phyloP scores from a whole-genome alignment of 75 land plant species.

The Ceratopteris richardii region DNA sequence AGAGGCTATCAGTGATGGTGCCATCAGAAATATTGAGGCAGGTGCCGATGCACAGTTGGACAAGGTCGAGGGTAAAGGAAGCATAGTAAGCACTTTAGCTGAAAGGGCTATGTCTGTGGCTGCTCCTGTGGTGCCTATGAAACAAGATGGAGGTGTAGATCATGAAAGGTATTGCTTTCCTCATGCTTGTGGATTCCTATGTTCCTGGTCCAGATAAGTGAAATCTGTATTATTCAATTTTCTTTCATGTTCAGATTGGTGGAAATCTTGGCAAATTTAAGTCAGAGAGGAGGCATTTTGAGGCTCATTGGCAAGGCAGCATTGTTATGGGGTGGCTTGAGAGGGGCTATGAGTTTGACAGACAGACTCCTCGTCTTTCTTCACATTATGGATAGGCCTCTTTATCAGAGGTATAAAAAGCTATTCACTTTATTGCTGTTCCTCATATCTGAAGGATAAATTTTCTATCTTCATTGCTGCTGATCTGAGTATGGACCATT shows the following conservation, averaged over 20 bases:
- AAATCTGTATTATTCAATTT: no score
- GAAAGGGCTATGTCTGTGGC: conserved; percentile 98
- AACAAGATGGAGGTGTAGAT: conserved; percentile 82
- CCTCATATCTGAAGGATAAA: not conserved
- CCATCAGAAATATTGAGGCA: not conserved
- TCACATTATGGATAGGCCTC: conserved; percentile 72
- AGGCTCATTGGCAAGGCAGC: conserved; percentile 74
- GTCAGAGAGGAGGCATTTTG: conserved; percentile 81
- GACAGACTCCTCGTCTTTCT: conserved; percentile 80
- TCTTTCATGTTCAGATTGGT: conserved; percentile 71
- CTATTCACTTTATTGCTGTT: not conserved
- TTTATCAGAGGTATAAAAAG: conserved; percentile 62
- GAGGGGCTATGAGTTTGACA: conserved; percentile 97
- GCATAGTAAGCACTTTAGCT: conserved; percentile 65
- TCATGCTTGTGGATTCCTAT: not conserved
- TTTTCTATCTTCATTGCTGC: no score
- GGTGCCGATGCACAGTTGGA: conserved; percentile 6
- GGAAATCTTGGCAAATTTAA: conserved; percentile 72
- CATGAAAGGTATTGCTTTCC: conserved; percentile 61
- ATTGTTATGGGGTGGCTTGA: conserved; percentile 94
- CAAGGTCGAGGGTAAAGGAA: conserved; percentile 15
- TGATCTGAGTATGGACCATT: no score
- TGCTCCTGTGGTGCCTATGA: conserved; percentile 87
- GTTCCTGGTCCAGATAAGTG: conserved; percentile 2
- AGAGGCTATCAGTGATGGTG: not conserved